Conservation (phyloP, 495 filamentous ascomycete genomes). For the Penicillium riverlandense region DNA sequence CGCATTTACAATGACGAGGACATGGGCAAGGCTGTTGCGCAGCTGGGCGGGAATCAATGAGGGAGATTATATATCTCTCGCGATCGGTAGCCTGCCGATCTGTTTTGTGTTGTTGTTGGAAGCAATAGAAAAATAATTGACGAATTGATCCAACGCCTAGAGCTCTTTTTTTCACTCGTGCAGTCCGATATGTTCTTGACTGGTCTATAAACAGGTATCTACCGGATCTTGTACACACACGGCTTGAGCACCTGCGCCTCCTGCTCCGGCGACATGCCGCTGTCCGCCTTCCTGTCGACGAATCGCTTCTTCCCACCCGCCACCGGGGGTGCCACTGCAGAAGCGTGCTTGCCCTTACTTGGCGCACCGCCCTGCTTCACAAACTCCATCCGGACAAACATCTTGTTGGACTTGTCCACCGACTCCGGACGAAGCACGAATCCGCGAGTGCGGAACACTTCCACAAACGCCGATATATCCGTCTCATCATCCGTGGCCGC, state of each 20-base stretch:
- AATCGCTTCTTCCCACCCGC: conserved; percentile 50
- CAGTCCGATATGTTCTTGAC: no score
- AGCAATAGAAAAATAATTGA: conserved; percentile 22
- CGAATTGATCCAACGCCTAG: conserved; percentile 2
- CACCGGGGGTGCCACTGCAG: conserved; percentile 24
- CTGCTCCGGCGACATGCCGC: conserved; percentile 40
- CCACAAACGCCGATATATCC: conserved; percentile 81
- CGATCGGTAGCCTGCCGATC: not conserved
- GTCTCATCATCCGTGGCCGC: conserved; percentile 50
- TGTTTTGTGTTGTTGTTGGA: conserved; percentile 9
- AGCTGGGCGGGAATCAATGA: conserved; percentile 47
- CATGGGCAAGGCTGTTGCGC: conserved; percentile 84
- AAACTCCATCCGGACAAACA: conserved; percentile 97
- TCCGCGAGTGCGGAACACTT: conserved; percentile 68
- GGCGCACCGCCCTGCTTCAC: conserved; percentile 63
- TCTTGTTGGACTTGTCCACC: conserved; percentile 82
- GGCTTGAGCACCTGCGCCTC: conserved; percentile 80
- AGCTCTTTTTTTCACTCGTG: not conserved
- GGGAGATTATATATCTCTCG: not conserved
- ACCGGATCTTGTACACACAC: conserved; percentile 93
- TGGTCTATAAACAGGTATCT: conserved; percentile 6
- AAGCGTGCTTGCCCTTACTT: conserved; percentile 59
- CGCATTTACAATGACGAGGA: conserved; percentile 95
- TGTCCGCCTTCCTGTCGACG: conserved; percentile 47
- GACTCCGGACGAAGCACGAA: conserved; percentile 62